phyloP scores from a whole-genome alignment of 2,329 filamentous ascomycete genomes.

The Calonectria pteridis region DNA sequence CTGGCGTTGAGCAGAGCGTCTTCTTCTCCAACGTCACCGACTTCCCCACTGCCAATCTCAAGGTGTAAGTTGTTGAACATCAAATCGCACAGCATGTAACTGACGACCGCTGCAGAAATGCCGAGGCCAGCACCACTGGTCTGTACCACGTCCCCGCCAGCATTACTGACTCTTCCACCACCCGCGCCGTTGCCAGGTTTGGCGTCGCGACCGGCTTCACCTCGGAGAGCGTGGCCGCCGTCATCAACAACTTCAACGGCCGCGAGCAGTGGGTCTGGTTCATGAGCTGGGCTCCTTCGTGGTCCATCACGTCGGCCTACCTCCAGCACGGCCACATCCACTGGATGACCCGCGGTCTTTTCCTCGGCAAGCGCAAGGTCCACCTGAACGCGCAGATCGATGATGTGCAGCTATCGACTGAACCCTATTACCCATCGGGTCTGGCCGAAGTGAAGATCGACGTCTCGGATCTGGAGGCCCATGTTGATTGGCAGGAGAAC shows the following conservation, averaged over 20 bases:
- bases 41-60: conserved; percentile 31
- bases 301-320: conserved; percentile 33
- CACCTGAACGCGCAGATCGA: conserved; percentile 32
- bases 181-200: conserved; percentile 33
- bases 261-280: conserved; percentile 40
- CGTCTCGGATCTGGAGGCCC: conserved; percentile 29
- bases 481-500: conserved; percentile 32
- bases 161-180: conserved; percentile 26
- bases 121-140: conserved; percentile 32
- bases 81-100: background rate
- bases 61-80: conserved; percentile 3
- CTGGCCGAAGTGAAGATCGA: conserved; percentile 30
- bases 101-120: conserved; percentile 5
- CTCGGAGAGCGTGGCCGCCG: conserved; percentile 28
- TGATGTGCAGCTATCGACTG: conserved; percentile 31
- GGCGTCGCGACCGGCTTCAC: conserved; percentile 23
- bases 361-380: conserved; percentile 35
- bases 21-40: conserved; percentile 27
- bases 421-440: conserved; percentile 27
- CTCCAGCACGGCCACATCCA: conserved; percentile 35
- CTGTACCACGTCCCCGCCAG: conserved; percentile 33
- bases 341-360: conserved; percentile 36
- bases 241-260: conserved; percentile 35
- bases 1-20: conserved; percentile 22
- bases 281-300: conserved; percentile 34